phyloP scores from a whole-genome alignment of 2,329 filamentous ascomycete species.

The Calonectria hawksworthii region DNA sequence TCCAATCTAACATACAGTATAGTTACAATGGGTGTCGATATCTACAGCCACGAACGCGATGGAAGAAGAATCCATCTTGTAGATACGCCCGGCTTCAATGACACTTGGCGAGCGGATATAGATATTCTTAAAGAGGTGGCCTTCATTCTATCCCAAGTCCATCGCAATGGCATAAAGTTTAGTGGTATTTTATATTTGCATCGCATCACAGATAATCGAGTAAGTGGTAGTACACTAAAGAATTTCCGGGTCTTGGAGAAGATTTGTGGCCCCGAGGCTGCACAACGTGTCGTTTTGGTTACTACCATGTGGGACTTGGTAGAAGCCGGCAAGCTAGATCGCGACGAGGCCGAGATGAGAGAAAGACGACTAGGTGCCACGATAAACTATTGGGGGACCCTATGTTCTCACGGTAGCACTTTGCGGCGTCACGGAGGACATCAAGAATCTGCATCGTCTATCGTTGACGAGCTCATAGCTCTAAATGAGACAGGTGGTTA shows the following conservation, averaged over 20 bases:
- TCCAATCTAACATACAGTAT: not conserved
- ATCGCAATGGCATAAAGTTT: not conserved
- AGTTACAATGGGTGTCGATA: not conserved
- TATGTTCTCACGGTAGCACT: not conserved
- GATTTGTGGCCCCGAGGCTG: not conserved
- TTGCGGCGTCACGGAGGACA: not conserved
- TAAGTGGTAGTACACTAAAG: not conserved
- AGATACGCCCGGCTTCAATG: conserved; percentile 2
- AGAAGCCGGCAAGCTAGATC: not conserved
- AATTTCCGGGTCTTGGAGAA: not conserved
- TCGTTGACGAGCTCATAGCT: not conserved
- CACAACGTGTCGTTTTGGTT: not conserved
- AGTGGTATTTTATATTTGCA: not conserved
- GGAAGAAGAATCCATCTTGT: not conserved
- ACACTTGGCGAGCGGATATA: not conserved
- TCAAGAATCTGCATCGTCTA: not conserved
- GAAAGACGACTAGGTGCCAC: not conserved
- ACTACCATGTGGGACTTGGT: conserved; percentile 6
- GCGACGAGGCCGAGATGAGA: not conserved
- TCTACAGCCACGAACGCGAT: not conserved
- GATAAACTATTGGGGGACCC: not conserved
- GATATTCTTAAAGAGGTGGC: not conserved
- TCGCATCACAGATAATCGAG: conserved; percentile 3
- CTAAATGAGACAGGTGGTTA: not conserved
- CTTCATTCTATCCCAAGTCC: not conserved